Base-by-base conservation (phyloP, 2,329 filamentous ascomycete species). In the Aureobasidium sp. region DNA sequence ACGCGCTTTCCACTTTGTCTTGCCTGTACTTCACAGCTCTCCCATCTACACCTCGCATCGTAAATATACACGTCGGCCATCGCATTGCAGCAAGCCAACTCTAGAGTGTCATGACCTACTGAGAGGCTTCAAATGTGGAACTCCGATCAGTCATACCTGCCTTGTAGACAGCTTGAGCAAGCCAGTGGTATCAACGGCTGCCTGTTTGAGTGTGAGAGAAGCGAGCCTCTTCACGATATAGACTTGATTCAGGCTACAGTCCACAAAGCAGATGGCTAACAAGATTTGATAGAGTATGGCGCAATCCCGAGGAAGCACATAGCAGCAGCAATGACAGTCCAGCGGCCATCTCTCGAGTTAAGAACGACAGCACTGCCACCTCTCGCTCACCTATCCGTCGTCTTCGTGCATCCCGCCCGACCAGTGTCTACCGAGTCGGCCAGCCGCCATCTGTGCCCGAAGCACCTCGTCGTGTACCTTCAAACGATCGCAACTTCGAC, bases 311-410 rank as follows among this genome's bases (percentile, higher is more conserved):
- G 51, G 73, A 77, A 64, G 76, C 77, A 59, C 69, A 76, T 62
- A 70, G 75, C 60, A 70, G 75, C 21, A 21, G 21, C 64, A 32
- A 8, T 30, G 78, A 77, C 71, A 79, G 81, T 69, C 80, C 81
- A 44, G 75, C 77, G 49, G 73, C 77, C 64, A 76, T 77, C 41
- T 73, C 76, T 62, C 70, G 75, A 58, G 70, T 76, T 64, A 84
- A 83, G 70, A 72, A 70, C 64, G 83, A 85, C 68, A 71, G 77
- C 41, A 78, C 79, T 61, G 81, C 81, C 50, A 70, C 76, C 61
- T 74, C 78, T 61, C 81, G 83, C 69, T 85, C 82, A 42, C 73
- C 81, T 45, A 86, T 86, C 68, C 81, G 84, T 63, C 81, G 84
- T 62, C 68, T 59, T 32, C 55, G 55, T 16, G 55, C 55, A 14